These are phyloP conservation scores for Kodamaea fungicola DNA, from an alignment of 1,139 yeast genomes.

Conservation along the genomic window DNA sequence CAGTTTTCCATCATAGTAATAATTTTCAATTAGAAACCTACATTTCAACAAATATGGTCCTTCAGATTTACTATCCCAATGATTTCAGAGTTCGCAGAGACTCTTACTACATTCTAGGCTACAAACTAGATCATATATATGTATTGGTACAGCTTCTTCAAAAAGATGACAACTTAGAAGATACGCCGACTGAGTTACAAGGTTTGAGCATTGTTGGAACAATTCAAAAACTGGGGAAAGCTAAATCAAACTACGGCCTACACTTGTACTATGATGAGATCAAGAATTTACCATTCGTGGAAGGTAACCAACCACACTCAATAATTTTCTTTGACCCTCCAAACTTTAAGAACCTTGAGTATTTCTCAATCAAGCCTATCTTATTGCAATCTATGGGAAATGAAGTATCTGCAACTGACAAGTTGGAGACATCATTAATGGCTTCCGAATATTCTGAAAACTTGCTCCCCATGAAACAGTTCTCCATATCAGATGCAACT, in stretches of 20 bases:
- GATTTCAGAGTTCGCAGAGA: slow-evolving; percentile 18
- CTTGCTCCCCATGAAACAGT: slow-evolving; percentile 5
- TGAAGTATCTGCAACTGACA: slow-evolving; percentile 2
- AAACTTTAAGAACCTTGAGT: slow-evolving; percentile 67
- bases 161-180: slow-evolving; percentile 1
- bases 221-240: slow-evolving; percentile 8
- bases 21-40: not conserved
- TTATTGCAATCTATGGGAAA: slow-evolving; percentile 51
- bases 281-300: slow-evolving; percentile 1
- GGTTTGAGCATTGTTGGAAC: slow-evolving; percentile 21
- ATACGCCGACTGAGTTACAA: slow-evolving; percentile 10
- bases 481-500: slow-evolving; percentile 24
- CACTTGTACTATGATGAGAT: slow-evolving; percentile 5
- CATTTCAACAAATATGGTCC: not conserved
- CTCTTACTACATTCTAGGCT: slow-evolving; percentile 24
- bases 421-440: slow-evolving; percentile 7
- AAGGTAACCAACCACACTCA: slow-evolving; percentile 16
- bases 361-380: slow-evolving; percentile 72
- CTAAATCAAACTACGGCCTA: not conserved
- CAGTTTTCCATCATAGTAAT: slow-evolving; percentile 24
- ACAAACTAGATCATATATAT: slow-evolving; percentile 11
- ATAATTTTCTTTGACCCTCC: slow-evolving; percentile 73
- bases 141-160: slow-evolving; percentile 22
- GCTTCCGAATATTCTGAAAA: slow-evolving; percentile 9
- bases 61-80: slow-evolving; percentile 35